Conservation (phyloP, 495 filamentous ascomycete species). For the Talaromyces liani region DNA sequence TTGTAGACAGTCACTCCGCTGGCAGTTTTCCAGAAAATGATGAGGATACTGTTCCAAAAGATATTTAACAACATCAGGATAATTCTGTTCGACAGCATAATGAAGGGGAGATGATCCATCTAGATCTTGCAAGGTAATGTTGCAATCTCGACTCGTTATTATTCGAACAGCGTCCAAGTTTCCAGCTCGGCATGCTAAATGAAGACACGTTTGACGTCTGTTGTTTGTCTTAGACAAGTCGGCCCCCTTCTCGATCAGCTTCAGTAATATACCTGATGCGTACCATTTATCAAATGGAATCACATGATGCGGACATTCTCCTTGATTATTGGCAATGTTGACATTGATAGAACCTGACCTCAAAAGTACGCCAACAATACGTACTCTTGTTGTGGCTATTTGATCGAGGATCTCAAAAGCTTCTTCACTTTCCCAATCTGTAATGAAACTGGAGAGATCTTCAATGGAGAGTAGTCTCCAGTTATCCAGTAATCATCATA, state of each 20-base stretch:
- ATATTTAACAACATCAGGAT: neutral
- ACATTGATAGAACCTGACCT: conserved; percentile 10
- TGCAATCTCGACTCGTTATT: conserved; percentile 8
- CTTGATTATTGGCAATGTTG: conserved; percentile 11
- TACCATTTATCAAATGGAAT: conserved; percentile 11
- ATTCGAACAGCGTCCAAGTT: conserved; percentile 11
- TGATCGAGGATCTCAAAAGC: conserved; percentile 8
- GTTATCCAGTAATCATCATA: neutral
- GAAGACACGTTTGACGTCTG: conserved; percentile 9
- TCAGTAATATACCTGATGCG: conserved; percentile 8
- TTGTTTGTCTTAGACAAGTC: conserved; percentile 8
- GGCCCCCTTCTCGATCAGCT: conserved; percentile 10
- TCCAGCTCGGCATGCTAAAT: conserved; percentile 10
- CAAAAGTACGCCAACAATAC: conserved; percentile 11
- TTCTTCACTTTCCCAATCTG: conserved; percentile 11
- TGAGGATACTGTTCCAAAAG: neutral
- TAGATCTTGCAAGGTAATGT: conserved; percentile 7
- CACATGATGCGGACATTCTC: conserved; percentile 12
- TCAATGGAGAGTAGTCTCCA: conserved; percentile 8
- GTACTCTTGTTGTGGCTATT: conserved; percentile 3
- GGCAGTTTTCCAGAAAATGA: neutral
- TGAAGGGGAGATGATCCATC: neutral
- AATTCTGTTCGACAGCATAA: no score
- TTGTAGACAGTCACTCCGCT: neutral
- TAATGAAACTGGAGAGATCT: conserved; percentile 9